phyloP scores from a whole-genome alignment of 1,284 basidiomycete species.

The Cystobasidium slooffiae region DNA sequence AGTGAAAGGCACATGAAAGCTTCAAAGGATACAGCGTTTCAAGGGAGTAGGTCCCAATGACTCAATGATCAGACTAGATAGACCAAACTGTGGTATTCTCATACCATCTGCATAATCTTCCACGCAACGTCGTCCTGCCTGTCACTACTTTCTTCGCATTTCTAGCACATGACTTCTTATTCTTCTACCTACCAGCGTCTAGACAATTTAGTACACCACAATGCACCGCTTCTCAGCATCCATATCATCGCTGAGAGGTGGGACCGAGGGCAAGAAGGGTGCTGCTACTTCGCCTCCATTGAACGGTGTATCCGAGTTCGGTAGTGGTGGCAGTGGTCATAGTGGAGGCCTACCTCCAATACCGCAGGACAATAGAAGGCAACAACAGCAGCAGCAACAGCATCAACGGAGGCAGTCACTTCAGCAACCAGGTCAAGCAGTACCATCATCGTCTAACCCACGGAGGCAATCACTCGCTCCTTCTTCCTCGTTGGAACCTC shows the following conservation, averaged over 20 bases:
- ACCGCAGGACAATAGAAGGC: conserved; percentile 18
- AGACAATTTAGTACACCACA: not conserved
- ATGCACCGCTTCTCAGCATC: conserved; percentile 28
- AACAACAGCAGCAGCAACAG: not conserved
- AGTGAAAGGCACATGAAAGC: not conserved
- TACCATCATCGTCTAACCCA: not conserved
- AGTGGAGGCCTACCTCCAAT: conserved; percentile 27
- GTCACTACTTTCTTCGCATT: not conserved
- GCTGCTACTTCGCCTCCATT: not conserved
- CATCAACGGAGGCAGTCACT: not conserved
- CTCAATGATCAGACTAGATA: too few species aligned
- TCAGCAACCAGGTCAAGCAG: not conserved
- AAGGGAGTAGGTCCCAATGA: too few species aligned
- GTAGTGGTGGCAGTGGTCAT: not conserved
- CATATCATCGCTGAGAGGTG: conserved; percentile 22
- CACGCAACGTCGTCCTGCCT: not conserved
- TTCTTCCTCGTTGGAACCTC: not conserved
- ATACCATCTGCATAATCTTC: not conserved
- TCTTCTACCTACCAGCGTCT: not conserved
- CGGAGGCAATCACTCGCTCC: not conserved
- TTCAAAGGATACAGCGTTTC: not conserved
- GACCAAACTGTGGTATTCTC: too few species aligned
- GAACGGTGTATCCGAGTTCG: not conserved
- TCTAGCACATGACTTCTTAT: not conserved
- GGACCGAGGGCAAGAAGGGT: not conserved